These are phyloP conservation scores for Ophiostoma ips DNA, from an alignment of 2,329 filamentous ascomycete genomes.

Conservation along the genomic window DNA sequence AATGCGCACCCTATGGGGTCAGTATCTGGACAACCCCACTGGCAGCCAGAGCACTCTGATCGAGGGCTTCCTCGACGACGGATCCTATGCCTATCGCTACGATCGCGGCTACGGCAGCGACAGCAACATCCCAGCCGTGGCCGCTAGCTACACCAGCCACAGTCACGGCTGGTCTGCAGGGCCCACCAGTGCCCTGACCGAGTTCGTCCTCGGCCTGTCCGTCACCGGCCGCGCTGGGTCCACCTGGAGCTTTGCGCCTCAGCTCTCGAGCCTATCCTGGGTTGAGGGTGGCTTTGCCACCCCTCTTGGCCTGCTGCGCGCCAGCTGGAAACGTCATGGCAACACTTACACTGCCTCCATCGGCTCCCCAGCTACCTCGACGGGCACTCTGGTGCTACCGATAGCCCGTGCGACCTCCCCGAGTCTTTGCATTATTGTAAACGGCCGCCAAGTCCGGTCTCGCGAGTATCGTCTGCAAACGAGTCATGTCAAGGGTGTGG, in stretches of 20 bases:
- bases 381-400: too few relatives aligned
- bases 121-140: conserved; percentile 21
- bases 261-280: too few relatives aligned
- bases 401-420: too few relatives aligned
- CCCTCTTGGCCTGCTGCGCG: too few relatives aligned
- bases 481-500: too few relatives aligned
- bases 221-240: conserved; percentile 14
- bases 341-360: too few relatives aligned
- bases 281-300: too few relatives aligned
- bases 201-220: conserved; percentile 29
- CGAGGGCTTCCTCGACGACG: conserved; percentile 37
- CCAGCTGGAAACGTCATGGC: too few relatives aligned
- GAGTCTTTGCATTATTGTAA: too few relatives aligned
- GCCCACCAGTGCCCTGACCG: conserved; percentile 31
- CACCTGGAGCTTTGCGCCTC: conserved; percentile 3
- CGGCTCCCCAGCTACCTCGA: too few relatives aligned
- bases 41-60: conserved; percentile 45
- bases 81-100: conserved; percentile 45
- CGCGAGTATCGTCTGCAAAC: too few relatives aligned
- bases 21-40: conserved; percentile 42
- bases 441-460: too few relatives aligned
- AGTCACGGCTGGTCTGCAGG: conserved; percentile 36
- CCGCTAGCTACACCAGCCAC: conserved; percentile 29
- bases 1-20: conserved; percentile 44
- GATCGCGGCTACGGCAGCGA: conserved; percentile 36